Base-by-base conservation (phyloP, 2,329 filamentous ascomycete genomes). In the Teratosphaeria viscida region DNA sequence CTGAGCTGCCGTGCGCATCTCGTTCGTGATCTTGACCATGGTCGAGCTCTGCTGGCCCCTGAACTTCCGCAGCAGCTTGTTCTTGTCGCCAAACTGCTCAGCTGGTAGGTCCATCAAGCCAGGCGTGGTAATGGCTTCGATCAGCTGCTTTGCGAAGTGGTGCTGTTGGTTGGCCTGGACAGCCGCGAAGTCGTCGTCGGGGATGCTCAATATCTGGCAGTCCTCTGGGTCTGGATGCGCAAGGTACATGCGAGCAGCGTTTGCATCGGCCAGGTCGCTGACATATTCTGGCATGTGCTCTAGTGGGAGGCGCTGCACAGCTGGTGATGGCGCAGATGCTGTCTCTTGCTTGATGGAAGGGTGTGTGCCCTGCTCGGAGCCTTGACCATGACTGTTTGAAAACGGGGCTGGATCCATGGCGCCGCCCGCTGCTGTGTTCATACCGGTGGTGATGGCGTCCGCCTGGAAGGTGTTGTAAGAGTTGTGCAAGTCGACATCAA, bases 161-260 rank as follows among this genome's bases (percentile, higher is more conserved):
- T 60, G 55, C 55, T 54, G 43, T 14, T 49, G 16, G 12, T 11
- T 34, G 29, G n/a, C 26, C 32, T 60, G 57, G n/a, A 57, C 55
- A 8, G 16, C n/a, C 6, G 19, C 27, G 47, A 57, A 19, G 27
- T 60, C 59, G 37, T 60, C 59, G n/a, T 49, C 34, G 7, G 16
- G 19, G n/a, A 54, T 34, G 5, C 37, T 19, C 12, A 60, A 23
- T 11, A 19, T 29, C 52, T 39, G 54, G 37, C 47, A 55, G 11
- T 54, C 19, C 19, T 34, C 14, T 7, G 55, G 29, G n/a, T 54
- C 47, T 5, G 49, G 55, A 54, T 57, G 55, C 12, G 55, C 55
- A 19, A 57, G 19, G 16, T 49, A n/a, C n/a, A 16, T 35, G 49
- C 47, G 59, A 8, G 59, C 59, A 14, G 39, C 19, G 32, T 57